A percentile compares a stretch with the other conserved stretches of the same genome.
Evolutionary conservation across 208 protist species (phyloP).

Genomic region (Acanthamoeba lenticulata): DNA sequence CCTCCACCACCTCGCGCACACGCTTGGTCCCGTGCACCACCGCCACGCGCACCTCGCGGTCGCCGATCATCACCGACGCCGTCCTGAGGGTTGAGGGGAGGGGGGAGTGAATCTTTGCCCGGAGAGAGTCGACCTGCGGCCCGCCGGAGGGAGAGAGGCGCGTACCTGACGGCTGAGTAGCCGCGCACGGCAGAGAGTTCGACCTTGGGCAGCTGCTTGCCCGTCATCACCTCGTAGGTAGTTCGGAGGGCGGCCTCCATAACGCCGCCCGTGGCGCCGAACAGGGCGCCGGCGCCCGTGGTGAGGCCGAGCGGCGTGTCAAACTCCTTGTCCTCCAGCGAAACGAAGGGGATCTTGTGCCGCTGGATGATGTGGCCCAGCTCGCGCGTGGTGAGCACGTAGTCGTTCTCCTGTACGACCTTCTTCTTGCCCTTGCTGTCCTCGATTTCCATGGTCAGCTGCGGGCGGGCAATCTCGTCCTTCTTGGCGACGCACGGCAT

Average conservation of each 20-base stretch:
- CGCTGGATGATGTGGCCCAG: slow-evolving; percentile 67
- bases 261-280: slow-evolving; percentile 80
- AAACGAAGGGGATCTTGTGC: background rate
- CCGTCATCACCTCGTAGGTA: slow-evolving; percentile 46
- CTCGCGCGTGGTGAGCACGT: slow-evolving; percentile 78
- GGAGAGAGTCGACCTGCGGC: no score
- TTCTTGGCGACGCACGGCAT: slow-evolving; percentile 82
- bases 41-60: slow-evolving; percentile 37
- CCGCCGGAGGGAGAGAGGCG: no score
- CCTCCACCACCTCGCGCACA: slow-evolving; percentile 22
- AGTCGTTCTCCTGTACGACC: slow-evolving; percentile 62
- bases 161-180: slow-evolving; percentile 20
- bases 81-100: no score
- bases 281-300: slow-evolving; percentile 75
- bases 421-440: background rate
- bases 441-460: slow-evolving; percentile 47
- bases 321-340: slow-evolving; percentile 67
- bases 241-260: slow-evolving; percentile 80
- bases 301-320: slow-evolving; percentile 73
- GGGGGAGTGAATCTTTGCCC: no score
- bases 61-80: slow-evolving; percentile 55
- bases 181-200: slow-evolving; percentile 3
- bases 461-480: slow-evolving; percentile 70
- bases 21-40: slow-evolving; percentile 69
- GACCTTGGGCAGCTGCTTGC: background rate